Conservation (phyloP, 768 basidiomycete genomes). For the Tricholoma hemisulphureum region DNA sequence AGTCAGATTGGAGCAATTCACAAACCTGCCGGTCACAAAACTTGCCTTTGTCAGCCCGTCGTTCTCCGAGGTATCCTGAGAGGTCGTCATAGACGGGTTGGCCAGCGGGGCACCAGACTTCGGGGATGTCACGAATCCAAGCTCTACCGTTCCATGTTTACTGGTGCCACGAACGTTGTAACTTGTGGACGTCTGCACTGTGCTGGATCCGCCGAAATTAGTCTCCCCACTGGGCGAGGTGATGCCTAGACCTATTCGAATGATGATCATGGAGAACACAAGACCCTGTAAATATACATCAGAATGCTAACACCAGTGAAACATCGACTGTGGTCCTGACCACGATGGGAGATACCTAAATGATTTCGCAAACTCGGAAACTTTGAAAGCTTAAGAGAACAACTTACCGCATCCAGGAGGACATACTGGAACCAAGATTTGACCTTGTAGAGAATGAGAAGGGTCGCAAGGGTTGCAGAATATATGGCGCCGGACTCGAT, state of each 20-base stretch:
- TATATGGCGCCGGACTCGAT: constrained; percentile 40
- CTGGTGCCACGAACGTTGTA: background rate
- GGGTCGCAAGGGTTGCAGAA: constrained; percentile 29
- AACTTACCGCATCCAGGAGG: constrained; percentile 34
- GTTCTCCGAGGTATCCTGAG: background rate
- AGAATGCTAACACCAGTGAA: background rate
- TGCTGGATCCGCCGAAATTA: background rate
- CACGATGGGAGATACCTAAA: constrained; percentile 7
- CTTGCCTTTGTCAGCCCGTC: background rate
- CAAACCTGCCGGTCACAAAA: background rate
- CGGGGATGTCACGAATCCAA: background rate
- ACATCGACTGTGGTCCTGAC: background rate
- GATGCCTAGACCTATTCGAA: constrained; percentile 38
- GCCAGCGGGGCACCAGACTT: background rate
- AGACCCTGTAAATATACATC: constrained; percentile 18
- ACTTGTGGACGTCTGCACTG: background rate
- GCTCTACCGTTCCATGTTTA: background rate
- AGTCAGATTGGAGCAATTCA: background rate
- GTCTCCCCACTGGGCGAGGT: constrained; percentile 14
- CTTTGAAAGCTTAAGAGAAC: background rate
- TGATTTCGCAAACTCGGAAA: background rate
- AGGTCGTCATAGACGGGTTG: background rate
- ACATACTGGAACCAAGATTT: constrained; percentile 38
- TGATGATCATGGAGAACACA: constrained; percentile 41
- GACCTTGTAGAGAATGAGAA: constrained; percentile 32